Percentiles rank a stretch among this genome's conserved stretches.
These are phyloP conservation scores for Pichia deserticola DNA, from an alignment of 805 yeast genomes.

Conservation along the genomic window DNA sequence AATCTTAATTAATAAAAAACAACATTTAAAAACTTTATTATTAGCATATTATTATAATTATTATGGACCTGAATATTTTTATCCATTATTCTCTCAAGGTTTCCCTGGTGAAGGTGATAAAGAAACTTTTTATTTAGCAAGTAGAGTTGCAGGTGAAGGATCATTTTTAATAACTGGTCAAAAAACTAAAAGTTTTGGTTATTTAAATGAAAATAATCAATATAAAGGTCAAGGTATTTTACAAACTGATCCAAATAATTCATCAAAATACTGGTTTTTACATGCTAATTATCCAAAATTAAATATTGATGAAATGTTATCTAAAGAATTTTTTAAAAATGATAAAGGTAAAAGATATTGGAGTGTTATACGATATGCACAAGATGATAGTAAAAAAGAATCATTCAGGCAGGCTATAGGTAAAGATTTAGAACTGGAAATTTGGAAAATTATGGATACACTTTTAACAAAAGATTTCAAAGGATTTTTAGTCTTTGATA, in stretches of 20 bases:
- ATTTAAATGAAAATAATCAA: conserved; percentile 17
- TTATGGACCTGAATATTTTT: conserved; percentile 59
- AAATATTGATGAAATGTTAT: conserved; percentile 16
- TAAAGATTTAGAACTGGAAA: conserved; percentile 22
- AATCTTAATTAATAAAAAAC: conserved; percentile 50
- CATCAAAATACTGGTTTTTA: conserved; percentile 20
- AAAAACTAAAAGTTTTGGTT: conserved; percentile 26
- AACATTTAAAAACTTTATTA: conserved; percentile 51
- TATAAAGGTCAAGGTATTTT: conserved; percentile 27
- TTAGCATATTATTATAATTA: conserved; percentile 59
- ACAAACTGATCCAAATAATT: conserved; percentile 24
- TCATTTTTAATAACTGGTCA: conserved; percentile 23
- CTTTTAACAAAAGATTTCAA: conserved; percentile 20
- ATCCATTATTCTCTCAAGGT: conserved; percentile 64
- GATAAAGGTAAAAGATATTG: conserved; percentile 17
- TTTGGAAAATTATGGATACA: conserved; percentile 22
- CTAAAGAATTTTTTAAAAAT: conserved; percentile 15
- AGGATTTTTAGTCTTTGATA: conserved; percentile 20
- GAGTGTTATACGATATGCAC: conserved; percentile 25
- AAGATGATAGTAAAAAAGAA: conserved; percentile 14
- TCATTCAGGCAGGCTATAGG: conserved; percentile 12
- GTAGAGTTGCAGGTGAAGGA: conserved; percentile 34
- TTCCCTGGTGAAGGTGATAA: conserved; percentile 77
- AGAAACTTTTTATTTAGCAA: conserved; percentile 69
- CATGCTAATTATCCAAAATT: conserved; percentile 29